Conservation (phyloP, 176 grass and related monocot genomes). For the Oryza glumipatula region DNA sequence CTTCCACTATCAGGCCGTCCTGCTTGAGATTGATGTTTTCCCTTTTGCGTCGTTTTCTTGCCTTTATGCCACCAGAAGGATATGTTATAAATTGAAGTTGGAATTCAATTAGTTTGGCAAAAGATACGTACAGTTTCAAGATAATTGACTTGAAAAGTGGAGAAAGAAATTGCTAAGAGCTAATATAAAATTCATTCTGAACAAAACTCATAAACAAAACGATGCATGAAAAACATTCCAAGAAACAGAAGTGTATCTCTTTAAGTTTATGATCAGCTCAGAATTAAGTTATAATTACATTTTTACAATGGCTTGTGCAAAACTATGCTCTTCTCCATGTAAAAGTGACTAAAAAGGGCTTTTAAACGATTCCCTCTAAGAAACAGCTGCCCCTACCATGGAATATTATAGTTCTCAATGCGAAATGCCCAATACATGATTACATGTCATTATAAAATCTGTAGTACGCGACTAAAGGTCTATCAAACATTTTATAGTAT, state of each 20-base stretch:
- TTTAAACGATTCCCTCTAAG: slow-evolving; percentile 7
- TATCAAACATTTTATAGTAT: slow-evolving; percentile 10
- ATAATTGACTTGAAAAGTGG: too few relatives aligned
- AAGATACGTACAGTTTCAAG: neutral
- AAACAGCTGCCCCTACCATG: neutral
- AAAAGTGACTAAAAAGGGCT: neutral
- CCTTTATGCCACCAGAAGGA: slow-evolving; percentile 34
- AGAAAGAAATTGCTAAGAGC: too few relatives aligned
- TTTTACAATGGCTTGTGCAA: too few relatives aligned
- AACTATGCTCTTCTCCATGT: neutral
- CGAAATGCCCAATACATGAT: neutral
- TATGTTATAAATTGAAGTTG: neutral
- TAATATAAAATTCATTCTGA: too few relatives aligned
- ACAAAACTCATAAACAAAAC: too few relatives aligned
- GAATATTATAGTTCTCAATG: neutral
- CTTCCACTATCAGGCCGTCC: slow-evolving; percentile 3
- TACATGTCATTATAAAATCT: neutral
- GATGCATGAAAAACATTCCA: too few relatives aligned
- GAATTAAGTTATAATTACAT: too few relatives aligned
- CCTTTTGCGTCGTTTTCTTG: slow-evolving; percentile 40
- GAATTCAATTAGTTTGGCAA: neutral
- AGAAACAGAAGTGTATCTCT: too few relatives aligned
- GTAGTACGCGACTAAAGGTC: neutral
- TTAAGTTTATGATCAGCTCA: too few relatives aligned
- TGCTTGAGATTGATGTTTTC: slow-evolving; percentile 29